These are phyloP conservation scores for Astraeus odoratus DNA, from an alignment of 768 basidiomycete species.

Conservation along the genomic window DNA sequence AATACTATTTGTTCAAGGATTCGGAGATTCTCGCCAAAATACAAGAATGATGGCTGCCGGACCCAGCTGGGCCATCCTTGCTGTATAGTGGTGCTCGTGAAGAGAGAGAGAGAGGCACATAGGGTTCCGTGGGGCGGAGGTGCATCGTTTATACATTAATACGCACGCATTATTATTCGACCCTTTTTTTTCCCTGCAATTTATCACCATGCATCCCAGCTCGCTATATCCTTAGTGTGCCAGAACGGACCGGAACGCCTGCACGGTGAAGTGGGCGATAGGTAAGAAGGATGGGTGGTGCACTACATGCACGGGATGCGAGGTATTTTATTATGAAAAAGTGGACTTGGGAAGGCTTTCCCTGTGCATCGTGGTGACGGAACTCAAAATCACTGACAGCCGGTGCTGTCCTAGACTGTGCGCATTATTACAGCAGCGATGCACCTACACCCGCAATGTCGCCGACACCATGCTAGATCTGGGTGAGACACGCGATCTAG, in stretches of 20 bases:
- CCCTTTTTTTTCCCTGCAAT: constrained; percentile 15
- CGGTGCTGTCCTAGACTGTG: background rate
- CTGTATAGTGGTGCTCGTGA: too few species aligned
- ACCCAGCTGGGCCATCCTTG: constrained; percentile 1
- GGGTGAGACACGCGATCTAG: background rate
- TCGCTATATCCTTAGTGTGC: constrained; percentile 8
- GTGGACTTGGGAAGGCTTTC: background rate
- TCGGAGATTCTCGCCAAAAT: constrained; percentile 95
- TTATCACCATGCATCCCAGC: constrained; percentile 23
- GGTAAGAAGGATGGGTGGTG: background rate
- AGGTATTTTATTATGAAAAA: background rate
- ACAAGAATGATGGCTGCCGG: constrained; percentile 51
- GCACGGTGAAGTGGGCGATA: background rate
- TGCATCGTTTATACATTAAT: constrained; percentile 12
- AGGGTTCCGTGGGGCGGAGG: too few species aligned
- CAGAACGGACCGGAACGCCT: background rate
- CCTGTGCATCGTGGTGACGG: constrained; percentile 2
- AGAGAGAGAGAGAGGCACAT: too few species aligned
- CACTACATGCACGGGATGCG: background rate
- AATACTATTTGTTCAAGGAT: constrained; percentile 94
- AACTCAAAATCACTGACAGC: background rate
- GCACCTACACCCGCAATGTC: background rate
- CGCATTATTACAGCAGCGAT: background rate
- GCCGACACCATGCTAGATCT: background rate
- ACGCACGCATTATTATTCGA: constrained; percentile 14